Conservation (phyloP, 2,329 filamentous ascomycete species). For the Emmonsiellopsis sp. region DNA sequence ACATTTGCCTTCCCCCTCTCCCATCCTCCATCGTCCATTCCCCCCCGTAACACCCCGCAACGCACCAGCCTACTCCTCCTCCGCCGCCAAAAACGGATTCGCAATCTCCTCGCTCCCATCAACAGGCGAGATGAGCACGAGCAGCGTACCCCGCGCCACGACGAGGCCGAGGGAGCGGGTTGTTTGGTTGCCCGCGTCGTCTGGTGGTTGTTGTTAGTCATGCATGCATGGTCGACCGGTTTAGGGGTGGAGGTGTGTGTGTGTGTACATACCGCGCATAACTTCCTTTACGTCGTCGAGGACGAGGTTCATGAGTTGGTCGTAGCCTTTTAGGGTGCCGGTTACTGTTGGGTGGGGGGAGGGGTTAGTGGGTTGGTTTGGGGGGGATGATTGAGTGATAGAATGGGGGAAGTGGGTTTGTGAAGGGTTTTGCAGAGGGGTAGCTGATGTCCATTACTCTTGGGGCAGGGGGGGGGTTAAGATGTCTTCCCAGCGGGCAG, state of each 20-base stretch:
- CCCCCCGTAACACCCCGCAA: not conserved
- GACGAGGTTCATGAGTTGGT: slow-evolving; percentile 96
- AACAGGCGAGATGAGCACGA: slow-evolving; percentile 84
- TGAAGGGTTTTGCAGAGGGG: not conserved
- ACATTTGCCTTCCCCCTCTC: not conserved
- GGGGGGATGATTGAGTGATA: not conserved
- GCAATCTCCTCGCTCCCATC: slow-evolving; percentile 94
- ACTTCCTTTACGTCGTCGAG: slow-evolving; percentile 88
- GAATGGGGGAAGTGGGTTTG: not conserved
- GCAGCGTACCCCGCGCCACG: slow-evolving; percentile 81
- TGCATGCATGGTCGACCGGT: not conserved
- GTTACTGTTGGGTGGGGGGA: slow-evolving; percentile 50
- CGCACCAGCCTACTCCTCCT: slow-evolving; percentile 38
- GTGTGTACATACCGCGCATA: slow-evolving; percentile 61
- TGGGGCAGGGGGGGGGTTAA: too few relatives aligned
- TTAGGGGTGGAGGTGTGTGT: not conserved
- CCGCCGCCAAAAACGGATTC: slow-evolving; percentile 77
- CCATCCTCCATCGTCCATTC: not conserved
- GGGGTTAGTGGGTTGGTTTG: not conserved
- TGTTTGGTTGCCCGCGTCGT: slow-evolving; percentile 84
- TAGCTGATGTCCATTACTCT: too few relatives aligned
- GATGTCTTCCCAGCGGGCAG: too few relatives aligned
- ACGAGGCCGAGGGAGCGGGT: slow-evolving; percentile 74
- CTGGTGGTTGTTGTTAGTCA: slow-evolving; percentile 40
- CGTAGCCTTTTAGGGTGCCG: slow-evolving; percentile 87